These are phyloP conservation scores for Nitzschia sp. DNA, from an alignment of 108 stramenopile species.

Conservation along the genomic window DNA sequence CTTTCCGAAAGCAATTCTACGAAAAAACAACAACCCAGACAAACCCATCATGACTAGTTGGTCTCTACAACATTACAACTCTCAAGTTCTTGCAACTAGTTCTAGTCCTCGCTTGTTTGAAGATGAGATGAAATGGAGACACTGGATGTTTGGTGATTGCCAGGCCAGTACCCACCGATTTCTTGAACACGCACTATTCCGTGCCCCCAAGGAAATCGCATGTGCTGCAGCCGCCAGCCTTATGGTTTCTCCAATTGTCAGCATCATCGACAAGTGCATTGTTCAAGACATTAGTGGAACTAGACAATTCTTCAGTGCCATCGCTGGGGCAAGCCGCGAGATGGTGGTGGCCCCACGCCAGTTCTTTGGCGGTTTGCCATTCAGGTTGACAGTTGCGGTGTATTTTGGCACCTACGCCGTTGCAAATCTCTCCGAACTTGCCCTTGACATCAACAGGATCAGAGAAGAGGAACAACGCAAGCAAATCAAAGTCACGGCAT, in stretches of 20 bases:
- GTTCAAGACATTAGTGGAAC: conserved; percentile 31
- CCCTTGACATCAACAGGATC: conserved; percentile 30
- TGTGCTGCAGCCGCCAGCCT: conserved; percentile 34
- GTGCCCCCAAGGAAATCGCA: conserved; percentile 37
- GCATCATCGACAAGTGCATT: conserved; percentile 44
- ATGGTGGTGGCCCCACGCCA: conserved; percentile 30
- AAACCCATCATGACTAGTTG: too few relatives aligned
- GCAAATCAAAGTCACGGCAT: conserved; percentile 30
- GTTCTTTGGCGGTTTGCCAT: conserved; percentile 36
- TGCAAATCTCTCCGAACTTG: conserved; percentile 41
- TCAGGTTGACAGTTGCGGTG: conserved; percentile 37
- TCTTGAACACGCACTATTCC: conserved; percentile 4
- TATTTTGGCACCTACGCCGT: conserved; percentile 48
- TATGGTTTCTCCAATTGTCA: conserved; percentile 42
- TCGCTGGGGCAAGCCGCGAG: conserved; percentile 29
- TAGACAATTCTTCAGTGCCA: conserved; percentile 22
- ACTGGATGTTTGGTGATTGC: conserved; percentile 4
- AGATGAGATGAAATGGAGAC: too few relatives aligned
- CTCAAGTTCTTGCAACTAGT: neutral
- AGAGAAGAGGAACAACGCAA: conserved; percentile 31
- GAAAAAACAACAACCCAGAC: too few relatives aligned
- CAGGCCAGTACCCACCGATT: conserved; percentile 3
- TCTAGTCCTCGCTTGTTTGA: neutral
- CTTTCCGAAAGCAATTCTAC: too few relatives aligned
- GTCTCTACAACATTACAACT: neutral